phyloP scores from a whole-genome alignment of 2,329 filamentous ascomycete species.

The Aurifilum marmelostoma region DNA sequence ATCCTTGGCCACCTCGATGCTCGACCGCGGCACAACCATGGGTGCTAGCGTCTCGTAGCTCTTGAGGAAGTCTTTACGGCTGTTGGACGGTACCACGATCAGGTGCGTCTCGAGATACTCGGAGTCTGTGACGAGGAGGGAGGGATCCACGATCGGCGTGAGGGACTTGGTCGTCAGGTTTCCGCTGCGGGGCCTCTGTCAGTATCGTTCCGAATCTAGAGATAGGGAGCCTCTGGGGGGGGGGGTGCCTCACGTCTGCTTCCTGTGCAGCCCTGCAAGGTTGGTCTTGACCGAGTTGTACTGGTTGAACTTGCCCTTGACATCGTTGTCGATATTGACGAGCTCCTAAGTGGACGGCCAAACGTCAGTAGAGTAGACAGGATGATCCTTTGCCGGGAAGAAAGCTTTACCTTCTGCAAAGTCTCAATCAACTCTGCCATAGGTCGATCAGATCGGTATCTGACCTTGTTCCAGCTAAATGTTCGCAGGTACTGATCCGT shows the following conservation, averaged over 20 bases:
- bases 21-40: slow-evolving; percentile 93
- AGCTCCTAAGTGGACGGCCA: slow-evolving; percentile 65
- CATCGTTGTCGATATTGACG: slow-evolving; percentile 89
- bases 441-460: slow-evolving; percentile 91
- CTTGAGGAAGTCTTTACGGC: slow-evolving; percentile 85
- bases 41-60: slow-evolving; percentile 85
- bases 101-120: slow-evolving; percentile 98
- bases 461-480: slow-evolving; percentile 97
- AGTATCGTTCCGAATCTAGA: background rate
- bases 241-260: slow-evolving; percentile 70
- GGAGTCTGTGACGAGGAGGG: slow-evolving; percentile 80
- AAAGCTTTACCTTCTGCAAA: slow-evolving; percentile 73
- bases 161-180: slow-evolving; percentile 95
- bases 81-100: slow-evolving; percentile 79
- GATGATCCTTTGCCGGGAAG: background rate
- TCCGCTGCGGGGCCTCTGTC: slow-evolving; percentile 57
- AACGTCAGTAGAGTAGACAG: slow-evolving; percentile 14
- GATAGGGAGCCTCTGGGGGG: slow-evolving; percentile 4
- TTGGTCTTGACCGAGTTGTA: slow-evolving; percentile 91
- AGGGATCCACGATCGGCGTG: slow-evolving; percentile 82
- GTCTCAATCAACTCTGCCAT: slow-evolving; percentile 84
- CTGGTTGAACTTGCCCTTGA: slow-evolving; percentile 91
- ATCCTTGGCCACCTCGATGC: slow-evolving; percentile 77
- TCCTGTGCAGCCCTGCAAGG: slow-evolving; percentile 78
- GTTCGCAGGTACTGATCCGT: slow-evolving; percentile 88